These are phyloP conservation scores for Neopestalotiopsis clavispora DNA, from an alignment of 2,329 filamentous ascomycete species.

Conservation along the genomic window DNA sequence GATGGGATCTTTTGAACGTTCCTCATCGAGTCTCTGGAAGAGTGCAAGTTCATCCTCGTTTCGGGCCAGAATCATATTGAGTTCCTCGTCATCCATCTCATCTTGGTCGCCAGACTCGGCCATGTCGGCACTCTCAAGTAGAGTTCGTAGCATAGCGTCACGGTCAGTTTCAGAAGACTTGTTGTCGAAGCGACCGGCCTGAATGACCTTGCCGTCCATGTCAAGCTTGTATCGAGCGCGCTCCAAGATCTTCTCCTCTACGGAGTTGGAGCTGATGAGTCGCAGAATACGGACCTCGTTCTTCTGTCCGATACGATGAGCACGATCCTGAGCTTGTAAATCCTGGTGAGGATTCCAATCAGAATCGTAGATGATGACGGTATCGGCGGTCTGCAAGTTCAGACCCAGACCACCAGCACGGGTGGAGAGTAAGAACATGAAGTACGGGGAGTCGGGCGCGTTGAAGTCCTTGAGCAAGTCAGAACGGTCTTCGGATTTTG, in stretches of 20 bases:
- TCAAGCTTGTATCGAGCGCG: constrained; percentile 97
- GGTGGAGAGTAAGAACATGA: constrained; percentile 98
- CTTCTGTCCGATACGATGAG: constrained; percentile 99
- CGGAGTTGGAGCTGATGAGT: constrained; percentile 94
- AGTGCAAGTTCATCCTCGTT: constrained; percentile 76
- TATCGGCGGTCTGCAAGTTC: constrained; percentile 96
- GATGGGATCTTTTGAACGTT: constrained; percentile 65
- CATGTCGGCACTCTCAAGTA: constrained; percentile 83
- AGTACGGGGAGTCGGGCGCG: constrained; percentile 86
- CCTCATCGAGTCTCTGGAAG: constrained; percentile 85
- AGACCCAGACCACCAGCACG: constrained; percentile 97
- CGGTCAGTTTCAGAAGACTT: constrained; percentile 98
- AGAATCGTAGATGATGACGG: constrained; percentile 99
- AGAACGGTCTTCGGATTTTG: constrained; percentile 95
- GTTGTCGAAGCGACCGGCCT: constrained; percentile 99
- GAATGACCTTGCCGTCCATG: constrained; percentile 99
- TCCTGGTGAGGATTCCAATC: constrained; percentile 99
- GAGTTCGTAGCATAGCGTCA: constrained; percentile 92
- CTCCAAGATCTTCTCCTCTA: constrained; percentile 98
- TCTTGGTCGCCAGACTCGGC: constrained; percentile 77
- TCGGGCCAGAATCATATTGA: constrained; percentile 93
- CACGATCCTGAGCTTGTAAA: constrained; percentile 98
- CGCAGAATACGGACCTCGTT: constrained; percentile 97
- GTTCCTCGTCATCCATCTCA: constrained; percentile 97
- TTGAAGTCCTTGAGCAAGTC: constrained; percentile 91